Percentiles rank a stretch among this genome's conserved stretches.
Evolutionary conservation across 306 rosid genomes (phyloP).

Genomic region (Quercus rubra): DNA sequence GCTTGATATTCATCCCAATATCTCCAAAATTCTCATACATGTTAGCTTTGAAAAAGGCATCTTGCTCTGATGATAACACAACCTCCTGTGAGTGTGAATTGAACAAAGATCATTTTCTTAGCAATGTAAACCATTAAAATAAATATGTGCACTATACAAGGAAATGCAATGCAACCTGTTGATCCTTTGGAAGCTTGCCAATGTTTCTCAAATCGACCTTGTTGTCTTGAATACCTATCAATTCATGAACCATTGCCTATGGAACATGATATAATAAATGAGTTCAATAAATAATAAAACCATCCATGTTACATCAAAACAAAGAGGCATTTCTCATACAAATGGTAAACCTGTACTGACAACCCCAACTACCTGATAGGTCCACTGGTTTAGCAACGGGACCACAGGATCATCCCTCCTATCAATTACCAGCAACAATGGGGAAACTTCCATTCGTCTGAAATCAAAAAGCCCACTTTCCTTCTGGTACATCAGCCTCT

Average conservation of each 20-base stretch:
- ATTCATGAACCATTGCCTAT: constrained; percentile 98
- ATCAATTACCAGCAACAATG: constrained; percentile 87
- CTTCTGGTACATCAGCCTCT: constrained; percentile 95
- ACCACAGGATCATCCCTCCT: constrained; percentile 97
- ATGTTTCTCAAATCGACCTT: constrained; percentile 79
- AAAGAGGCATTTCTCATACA: constrained; percentile 15
- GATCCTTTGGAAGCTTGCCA: constrained; percentile 76
- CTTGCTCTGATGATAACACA: constrained; percentile 94
- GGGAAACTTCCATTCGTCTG: constrained; percentile 86
- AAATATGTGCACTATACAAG: not conserved
- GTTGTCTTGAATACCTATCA: constrained; percentile 92
- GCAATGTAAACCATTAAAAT: constrained; percentile 16
- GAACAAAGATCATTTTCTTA: constrained; percentile 18
- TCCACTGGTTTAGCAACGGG: constrained; percentile 90
- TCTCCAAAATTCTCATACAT: constrained; percentile 98
- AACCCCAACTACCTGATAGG: constrained; percentile 71
- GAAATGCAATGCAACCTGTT: constrained; percentile 65
- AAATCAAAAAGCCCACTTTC: constrained; percentile 94
- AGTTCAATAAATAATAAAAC: constrained; percentile 13
- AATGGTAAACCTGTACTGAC: constrained; percentile 1
- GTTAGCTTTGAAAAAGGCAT: constrained; percentile 80
- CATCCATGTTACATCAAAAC: not conserved
- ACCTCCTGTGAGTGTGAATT: constrained; percentile 58
- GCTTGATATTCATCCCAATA: constrained; percentile 95
- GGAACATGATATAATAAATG: constrained; percentile 18